Base-by-base conservation (phyloP, 2,329 filamentous ascomycete species). In the Sclerotinia glacialis region DNA sequence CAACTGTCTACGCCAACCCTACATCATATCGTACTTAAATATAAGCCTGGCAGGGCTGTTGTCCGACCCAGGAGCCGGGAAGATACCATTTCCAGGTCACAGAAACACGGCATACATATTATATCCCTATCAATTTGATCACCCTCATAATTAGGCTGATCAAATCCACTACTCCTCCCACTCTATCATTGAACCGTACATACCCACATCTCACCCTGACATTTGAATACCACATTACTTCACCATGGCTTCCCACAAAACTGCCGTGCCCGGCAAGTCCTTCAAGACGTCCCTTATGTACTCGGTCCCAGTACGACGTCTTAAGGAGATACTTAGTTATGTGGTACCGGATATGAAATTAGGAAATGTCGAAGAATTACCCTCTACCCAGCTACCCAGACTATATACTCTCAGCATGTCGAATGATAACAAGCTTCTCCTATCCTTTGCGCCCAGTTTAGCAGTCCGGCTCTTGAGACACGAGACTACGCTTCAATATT, bases 391-490 rank as follows among this genome's bases (percentile, higher is more conserved):
- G 53, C 71, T 77, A n/a, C 56, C 73, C 55, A 72, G 74, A 67
- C 68, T 77, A 28, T 76, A 75, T 55, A 68, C 63, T 21, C 69
- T 77, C 65, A 73, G 66, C 56, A 75, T 76, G 74, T 75, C 73
- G 9, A 71, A 75, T 61, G 69, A 71, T 42, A 66, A 67, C 46
- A 70, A 73, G 42, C 68, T 76, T 8, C 66, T 76, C 14, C 69
- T 76, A 12, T 72, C 73, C 2, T 72, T 73, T 47, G 72, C 73
- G 5, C 74, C 74, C 59, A 73, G 69, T 59, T 67, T 73, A 18
- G 62, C 71, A 14, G 69, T 74, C 1, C 70, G 74, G n/a, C 60
- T 77, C 23, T 67, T 77, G 40, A 68, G 75, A 62, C 73, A 76
- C 56, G 75, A 77, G 65, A 65, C 70, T 26, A 70, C 70, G 1